These are phyloP conservation scores for Calamus simplicifolius DNA, from an alignment of 176 grass and related monocot genomes.

Conservation along the genomic window DNA sequence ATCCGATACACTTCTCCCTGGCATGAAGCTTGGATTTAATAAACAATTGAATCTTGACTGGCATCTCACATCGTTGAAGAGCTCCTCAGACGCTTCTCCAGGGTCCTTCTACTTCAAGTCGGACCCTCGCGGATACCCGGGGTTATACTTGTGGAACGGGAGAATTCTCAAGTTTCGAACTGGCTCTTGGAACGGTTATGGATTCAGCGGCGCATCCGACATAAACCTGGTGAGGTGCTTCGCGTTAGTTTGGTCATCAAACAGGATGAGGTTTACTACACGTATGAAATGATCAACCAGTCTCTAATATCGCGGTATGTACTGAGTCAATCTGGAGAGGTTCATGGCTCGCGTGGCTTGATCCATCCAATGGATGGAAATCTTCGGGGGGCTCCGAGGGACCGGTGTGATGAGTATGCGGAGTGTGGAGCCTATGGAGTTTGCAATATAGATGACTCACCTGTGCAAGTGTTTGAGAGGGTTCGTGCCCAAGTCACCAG, in stretches of 20 bases:
- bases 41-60: conserved; percentile 28
- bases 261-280: conserved; percentile 4
- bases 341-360: conserved; percentile 13
- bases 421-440: conserved; percentile 10
- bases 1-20: conserved; percentile 33
- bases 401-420: conserved; percentile 7
- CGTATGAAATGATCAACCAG: background rate
- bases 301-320: background rate
- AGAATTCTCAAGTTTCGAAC: conserved; percentile 17
- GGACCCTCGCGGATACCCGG: conserved; percentile 25
- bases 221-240: conserved; percentile 3
- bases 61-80: conserved; percentile 38
- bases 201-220: conserved; percentile 29
- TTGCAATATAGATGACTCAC: background rate
- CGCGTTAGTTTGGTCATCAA: conserved; percentile 21
- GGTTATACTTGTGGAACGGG: conserved; percentile 13
- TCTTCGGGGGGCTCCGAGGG: background rate
- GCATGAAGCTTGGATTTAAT: conserved; percentile 39
- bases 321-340: background rate
- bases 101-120: conserved; percentile 21
- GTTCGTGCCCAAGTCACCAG: background rate
- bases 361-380: background rate
- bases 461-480: conserved; percentile 14
- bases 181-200: conserved; percentile 36
- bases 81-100: conserved; percentile 19